phyloP scores from a whole-genome alignment of 2,329 filamentous ascomycete species.

The Chaetomiaceae sp. region DNA sequence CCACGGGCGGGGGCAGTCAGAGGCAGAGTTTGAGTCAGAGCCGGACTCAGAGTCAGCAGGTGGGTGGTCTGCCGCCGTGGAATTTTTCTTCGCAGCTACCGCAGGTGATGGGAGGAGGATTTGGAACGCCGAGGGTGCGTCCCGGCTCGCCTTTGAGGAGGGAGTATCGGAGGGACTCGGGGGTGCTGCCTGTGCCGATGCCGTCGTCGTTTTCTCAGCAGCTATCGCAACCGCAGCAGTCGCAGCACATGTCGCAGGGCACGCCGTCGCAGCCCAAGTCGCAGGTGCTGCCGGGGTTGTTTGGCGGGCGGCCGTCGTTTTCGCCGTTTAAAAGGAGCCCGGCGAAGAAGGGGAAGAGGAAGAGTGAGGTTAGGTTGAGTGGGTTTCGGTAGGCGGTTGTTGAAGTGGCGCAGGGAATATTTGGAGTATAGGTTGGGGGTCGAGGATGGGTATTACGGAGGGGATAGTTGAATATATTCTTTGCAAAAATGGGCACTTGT shows the following conservation, averaged over 20 bases:
- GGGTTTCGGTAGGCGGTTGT: slow-evolving; percentile 21
- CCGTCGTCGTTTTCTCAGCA: not conserved
- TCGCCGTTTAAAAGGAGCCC: slow-evolving; percentile 16
- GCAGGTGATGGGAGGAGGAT: not conserved
- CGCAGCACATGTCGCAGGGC: slow-evolving; percentile 6
- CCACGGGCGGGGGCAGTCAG: not conserved
- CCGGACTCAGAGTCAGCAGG: slow-evolving; percentile 1
- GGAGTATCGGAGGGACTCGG: slow-evolving; percentile 15
- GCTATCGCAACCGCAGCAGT: not conserved
- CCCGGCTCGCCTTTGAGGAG: slow-evolving; percentile 14
- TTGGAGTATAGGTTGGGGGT: not conserved
- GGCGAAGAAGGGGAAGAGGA: slow-evolving; percentile 22
- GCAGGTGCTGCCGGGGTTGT: slow-evolving; percentile 22
- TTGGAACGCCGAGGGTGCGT: slow-evolving; percentile 16
- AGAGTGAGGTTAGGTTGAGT: slow-evolving; percentile 19
- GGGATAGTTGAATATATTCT: too few relatives aligned
- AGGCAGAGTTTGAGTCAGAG: not conserved
- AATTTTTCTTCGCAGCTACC: slow-evolving; percentile 10
- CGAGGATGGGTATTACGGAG: too few relatives aligned
- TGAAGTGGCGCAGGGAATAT: not conserved
- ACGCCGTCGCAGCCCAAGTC: slow-evolving; percentile 20
- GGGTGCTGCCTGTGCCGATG: not conserved
- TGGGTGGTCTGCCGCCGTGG: not conserved
- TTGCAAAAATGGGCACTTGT: too few relatives aligned
- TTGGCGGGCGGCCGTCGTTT: slow-evolving; percentile 19